Evolutionary conservation across 495 filamentous ascomycete species (phyloP).

Genomic region (Penicillium silybi): DNA sequence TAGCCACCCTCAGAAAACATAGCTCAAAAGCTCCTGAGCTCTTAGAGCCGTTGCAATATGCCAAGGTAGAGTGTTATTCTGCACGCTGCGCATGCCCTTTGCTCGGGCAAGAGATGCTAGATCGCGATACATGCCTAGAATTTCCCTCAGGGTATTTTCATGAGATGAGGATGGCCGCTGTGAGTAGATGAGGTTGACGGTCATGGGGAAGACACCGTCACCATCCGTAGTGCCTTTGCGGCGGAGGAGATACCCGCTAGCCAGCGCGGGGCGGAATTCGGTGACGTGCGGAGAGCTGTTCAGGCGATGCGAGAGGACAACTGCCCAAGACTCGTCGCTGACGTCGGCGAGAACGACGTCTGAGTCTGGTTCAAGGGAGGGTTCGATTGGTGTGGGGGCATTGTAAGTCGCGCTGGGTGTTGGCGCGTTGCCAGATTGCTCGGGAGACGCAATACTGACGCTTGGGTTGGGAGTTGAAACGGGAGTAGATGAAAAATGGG

Average conservation of each 20-base stretch:
- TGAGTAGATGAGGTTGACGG: slow-evolving; percentile 62
- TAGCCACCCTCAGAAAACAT: slow-evolving; percentile 33
- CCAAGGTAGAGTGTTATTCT: slow-evolving; percentile 69
- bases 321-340: slow-evolving; percentile 77
- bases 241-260: slow-evolving; percentile 74
- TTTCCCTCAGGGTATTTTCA: slow-evolving; percentile 64
- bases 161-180: slow-evolving; percentile 41
- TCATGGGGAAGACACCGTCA: slow-evolving; percentile 60
- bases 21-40: slow-evolving; percentile 48
- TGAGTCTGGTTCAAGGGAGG: slow-evolving; percentile 55
- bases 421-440: slow-evolving; percentile 35
- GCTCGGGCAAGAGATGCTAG: slow-evolving; percentile 68
- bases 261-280: slow-evolving; percentile 60
- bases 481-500: slow-evolving; percentile 33
- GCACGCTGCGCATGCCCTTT: slow-evolving; percentile 60
- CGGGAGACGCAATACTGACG: slow-evolving; percentile 40
- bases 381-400: slow-evolving; percentile 56
- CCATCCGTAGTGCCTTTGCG: slow-evolving; percentile 58
- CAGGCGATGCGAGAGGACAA: slow-evolving; percentile 67
- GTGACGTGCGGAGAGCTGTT: slow-evolving; percentile 60
- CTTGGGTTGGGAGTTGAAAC: slow-evolving; percentile 47
- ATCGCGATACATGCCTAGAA: slow-evolving; percentile 70
- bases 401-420: slow-evolving; percentile 33
- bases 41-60: slow-evolving; percentile 79
- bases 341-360: slow-evolving; percentile 74